These are phyloP conservation scores for Corynespora cassiicola DNA, from an alignment of 2,329 filamentous ascomycete species.

Conservation along the genomic window DNA sequence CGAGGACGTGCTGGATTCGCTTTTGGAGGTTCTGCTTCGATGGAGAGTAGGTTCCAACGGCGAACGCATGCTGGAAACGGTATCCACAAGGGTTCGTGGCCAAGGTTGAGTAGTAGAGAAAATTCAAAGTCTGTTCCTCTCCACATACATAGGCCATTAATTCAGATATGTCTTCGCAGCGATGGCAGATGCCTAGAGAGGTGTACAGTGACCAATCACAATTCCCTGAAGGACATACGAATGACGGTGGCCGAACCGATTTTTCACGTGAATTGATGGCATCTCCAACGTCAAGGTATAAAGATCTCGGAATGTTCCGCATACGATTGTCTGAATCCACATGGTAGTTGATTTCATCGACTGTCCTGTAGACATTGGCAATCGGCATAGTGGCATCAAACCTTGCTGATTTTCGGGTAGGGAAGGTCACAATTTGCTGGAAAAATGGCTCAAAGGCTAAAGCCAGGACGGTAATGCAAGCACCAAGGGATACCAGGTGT, in stretches of 20 bases:
- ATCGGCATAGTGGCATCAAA: no score
- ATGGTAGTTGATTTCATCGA: no score
- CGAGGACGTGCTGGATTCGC: no score
- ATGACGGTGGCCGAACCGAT: constrained; percentile 3
- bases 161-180: constrained; percentile 18
- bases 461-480: constrained; percentile 16
- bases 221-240: constrained; percentile 14
- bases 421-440: constrained; percentile 21
- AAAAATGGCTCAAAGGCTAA: constrained; percentile 26
- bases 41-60: constrained; percentile 11
- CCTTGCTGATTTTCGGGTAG: constrained; percentile 5
- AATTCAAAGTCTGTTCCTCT: constrained; percentile 1
- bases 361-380: no score
- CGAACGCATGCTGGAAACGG: constrained; percentile 14
- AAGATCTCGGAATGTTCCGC: neutral
- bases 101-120: neutral
- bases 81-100: constrained; percentile 15
- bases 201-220: constrained; percentile 23
- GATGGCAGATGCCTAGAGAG: constrained; percentile 22
- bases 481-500: constrained; percentile 17
- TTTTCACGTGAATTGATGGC: constrained; percentile 5
- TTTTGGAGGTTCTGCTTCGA: no score
- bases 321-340: no score
- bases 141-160: constrained; percentile 13
- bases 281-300: constrained; percentile 1